These are phyloP conservation scores for Penicillium thymicola DNA, from an alignment of 2,329 filamentous ascomycete species.

Conservation along the genomic window DNA sequence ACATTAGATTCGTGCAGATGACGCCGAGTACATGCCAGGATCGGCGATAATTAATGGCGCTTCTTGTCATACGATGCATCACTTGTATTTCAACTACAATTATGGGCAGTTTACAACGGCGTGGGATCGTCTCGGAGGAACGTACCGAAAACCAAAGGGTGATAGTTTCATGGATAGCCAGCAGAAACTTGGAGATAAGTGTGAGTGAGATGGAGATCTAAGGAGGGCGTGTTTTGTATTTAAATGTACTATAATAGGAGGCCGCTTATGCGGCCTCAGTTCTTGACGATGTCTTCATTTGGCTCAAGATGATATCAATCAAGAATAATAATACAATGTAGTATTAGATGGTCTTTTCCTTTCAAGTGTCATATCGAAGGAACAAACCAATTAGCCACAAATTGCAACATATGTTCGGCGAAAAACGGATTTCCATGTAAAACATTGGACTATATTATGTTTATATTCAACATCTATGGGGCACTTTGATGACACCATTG, in stretches of 20 bases:
- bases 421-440: not conserved
- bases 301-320: not conserved
- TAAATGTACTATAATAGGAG: not conserved
- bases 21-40: slow-evolving; percentile 88
- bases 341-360: not conserved
- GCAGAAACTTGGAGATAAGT: slow-evolving; percentile 2
- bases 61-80: slow-evolving; percentile 90
- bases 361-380: not conserved
- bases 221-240: not conserved
- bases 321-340: not conserved
- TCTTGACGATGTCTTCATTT: not conserved
- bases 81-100: slow-evolving; percentile 84
- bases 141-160: slow-evolving; percentile 35
- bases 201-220: not conserved
- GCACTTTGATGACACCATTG: slow-evolving; percentile 18
- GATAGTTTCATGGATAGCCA: slow-evolving; percentile 16
- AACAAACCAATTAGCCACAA: not conserved
- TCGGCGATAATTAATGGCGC: slow-evolving; percentile 79
- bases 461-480: slow-evolving; percentile 3
- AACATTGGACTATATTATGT: not conserved
- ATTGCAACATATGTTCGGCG: too few species aligned
- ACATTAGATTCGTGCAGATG: slow-evolving; percentile 48
- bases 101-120: slow-evolving; percentile 93
- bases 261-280: not conserved
- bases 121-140: slow-evolving; percentile 84